These are phyloP conservation scores for Corrigiola litoralis DNA, from an alignment of 179 eudicot species.

Conservation along the genomic window DNA sequence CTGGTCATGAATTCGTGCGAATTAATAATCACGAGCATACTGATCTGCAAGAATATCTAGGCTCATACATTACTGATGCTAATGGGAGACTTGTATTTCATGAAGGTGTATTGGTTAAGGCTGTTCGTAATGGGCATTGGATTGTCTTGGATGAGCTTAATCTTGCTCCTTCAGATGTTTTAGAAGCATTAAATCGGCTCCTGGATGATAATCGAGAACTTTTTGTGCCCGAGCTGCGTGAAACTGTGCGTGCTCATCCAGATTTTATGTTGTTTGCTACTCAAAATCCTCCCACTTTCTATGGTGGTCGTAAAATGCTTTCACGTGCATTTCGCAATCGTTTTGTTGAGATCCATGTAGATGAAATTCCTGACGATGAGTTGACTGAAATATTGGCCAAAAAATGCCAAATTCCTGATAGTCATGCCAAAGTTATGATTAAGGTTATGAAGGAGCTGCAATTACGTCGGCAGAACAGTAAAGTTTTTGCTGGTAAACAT, in stretches of 20 bases:
- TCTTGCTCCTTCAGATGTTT: constrained; percentile 95
- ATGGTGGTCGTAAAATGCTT: constrained; percentile 97
- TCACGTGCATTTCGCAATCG: constrained; percentile 99
- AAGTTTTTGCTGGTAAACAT: constrained; percentile 97
- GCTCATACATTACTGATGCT: constrained; percentile 88
- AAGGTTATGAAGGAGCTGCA: constrained; percentile 93
- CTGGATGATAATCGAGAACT: constrained; percentile 96
- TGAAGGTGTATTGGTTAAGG: constrained; percentile 91
- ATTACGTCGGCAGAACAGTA: constrained; percentile 83
- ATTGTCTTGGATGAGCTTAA: constrained; percentile 97
- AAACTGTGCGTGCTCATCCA: constrained; percentile 86
- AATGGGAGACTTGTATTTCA: constrained; percentile 81
- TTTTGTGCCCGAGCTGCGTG: constrained; percentile 81
- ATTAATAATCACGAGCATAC: constrained; percentile 98
- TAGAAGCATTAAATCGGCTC: constrained; percentile 91
- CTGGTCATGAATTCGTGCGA: constrained; percentile 90
- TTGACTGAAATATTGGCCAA: constrained; percentile 60
- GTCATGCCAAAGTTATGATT: constrained; percentile 85
- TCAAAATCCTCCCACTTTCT: constrained; percentile 94
- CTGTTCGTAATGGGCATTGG: constrained; percentile 92
- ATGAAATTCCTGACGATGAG: constrained; percentile 90
- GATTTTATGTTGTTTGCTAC: constrained; percentile 97
- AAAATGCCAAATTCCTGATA: constrained; percentile 65
- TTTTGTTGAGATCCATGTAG: constrained; percentile 95
- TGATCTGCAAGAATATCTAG: constrained; percentile 93